Evolutionary conservation across 2,329 filamentous ascomycete species (phyloP), one percentile per base, ranked within the genome.

Genomic region (Stylonectria norvegica): DNA sequence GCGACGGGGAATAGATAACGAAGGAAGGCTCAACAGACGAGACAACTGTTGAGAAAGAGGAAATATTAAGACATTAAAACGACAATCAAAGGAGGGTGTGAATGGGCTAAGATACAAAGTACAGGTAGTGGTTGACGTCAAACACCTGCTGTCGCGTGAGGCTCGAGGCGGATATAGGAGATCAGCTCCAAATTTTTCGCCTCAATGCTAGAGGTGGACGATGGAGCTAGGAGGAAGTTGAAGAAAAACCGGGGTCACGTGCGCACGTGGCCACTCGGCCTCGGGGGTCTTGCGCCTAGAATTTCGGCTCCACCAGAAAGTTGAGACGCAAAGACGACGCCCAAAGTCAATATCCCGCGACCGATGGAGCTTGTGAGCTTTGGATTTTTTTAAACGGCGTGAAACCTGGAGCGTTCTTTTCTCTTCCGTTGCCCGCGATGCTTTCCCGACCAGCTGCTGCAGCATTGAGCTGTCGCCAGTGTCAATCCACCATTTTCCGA

Each of bases 391-490:
- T n/a, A n/a, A n/a, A n/a, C n/a, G n/a, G n/a, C n/a, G n/a, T n/a
- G n/a, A n/a, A n/a, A n/a, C n/a, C n/a, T n/a, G n/a, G n/a, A 41
- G 16, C 16, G 29, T 38, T 19, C 28, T 27, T 42, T 14, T 18
- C 25, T 19, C 5, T 29, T 40, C 33, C 29, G 16, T 27, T 19
- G 18, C 16, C 40, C 38, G 47, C 15, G 3, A 66, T 64, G 61
- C 53, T 64, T 34, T 36, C 53, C 20, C 60, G 63, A 18, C 59
- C 62, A 16, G 48, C 50, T 5, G 38, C 56, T 31, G 49, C 59
- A 23, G 51, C 55, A 38, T 40, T 64, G 23, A 50, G 50, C 36
- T 66, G 63, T 20, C 56, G 55, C 12, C 52, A 56, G 17, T 66
- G 62, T 23, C 58, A 60, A 40, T 55, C 46, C 6, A 45, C 54